Evolutionary conservation across 495 filamentous ascomycete species (phyloP), one percentile per base, ranked within the genome.

Genomic region (Paragyromitra xinjiangensis): DNA sequence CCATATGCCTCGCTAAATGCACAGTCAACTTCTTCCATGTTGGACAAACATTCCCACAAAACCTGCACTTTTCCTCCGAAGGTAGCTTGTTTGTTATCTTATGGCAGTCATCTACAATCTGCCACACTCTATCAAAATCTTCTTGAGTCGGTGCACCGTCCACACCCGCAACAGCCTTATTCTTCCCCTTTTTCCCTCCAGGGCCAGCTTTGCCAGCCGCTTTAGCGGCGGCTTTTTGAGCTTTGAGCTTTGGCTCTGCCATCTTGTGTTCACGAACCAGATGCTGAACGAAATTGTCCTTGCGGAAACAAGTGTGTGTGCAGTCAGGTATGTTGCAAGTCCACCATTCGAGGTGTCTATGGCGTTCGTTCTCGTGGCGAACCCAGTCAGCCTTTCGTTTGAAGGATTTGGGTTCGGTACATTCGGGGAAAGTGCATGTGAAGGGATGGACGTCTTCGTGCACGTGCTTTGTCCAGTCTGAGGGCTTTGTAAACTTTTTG

Each of bases 341-440:
- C 95, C 95, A 98, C 91, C 92, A 95, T 79, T 97, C 95, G 6
- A 97, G 86, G 64, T 97, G 93, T 42, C 95, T 90, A 82, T 98
- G 95, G 69, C 91, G 90, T 84, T 98, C 95, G 79, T 93, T 97
- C 83, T 98, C 95, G 79, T 98, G 95, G 40, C 95, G 88, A 34
- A 98, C 94, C 95, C 95, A 98, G 82, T 98, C 95, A 19, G 95
- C 95, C 84, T 98, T 98, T 51, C 95, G 88, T 84, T 98, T 98
- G 86, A 98, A 98, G 26, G 93, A 95, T 83, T 97, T 97, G 29
- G 94, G 92, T 65, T 97, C 94, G 39, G 86, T 88, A 84, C 95
- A 98, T 34, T 90, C 85, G 12, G 90, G 88, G 84, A 95, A 97
- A 0, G 94, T 98, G 84, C 95, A 98, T 8, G 94, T 97, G 80